Percentiles rank a stretch among this genome's conserved stretches.
phyloP scores from a whole-genome alignment of 225 moss, liverwort and hornwort genomes.

The Ulota crispa region DNA sequence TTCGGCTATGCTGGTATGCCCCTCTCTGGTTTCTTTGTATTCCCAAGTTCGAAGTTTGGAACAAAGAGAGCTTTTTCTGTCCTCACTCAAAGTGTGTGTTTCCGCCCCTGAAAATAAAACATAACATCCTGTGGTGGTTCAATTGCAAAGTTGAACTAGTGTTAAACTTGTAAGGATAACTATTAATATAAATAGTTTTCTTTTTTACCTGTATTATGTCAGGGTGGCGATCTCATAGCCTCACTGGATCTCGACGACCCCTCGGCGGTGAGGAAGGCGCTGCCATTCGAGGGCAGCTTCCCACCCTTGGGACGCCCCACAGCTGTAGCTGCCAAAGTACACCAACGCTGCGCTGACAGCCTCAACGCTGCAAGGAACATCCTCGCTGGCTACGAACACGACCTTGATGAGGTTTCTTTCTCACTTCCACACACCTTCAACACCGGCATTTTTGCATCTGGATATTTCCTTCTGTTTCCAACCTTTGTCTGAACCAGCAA shows the following conservation, averaged over 20 bases:
- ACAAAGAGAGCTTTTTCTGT: no score
- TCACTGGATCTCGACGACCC: conserved; percentile 88
- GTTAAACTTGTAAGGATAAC: not conserved
- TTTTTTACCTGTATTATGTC: not conserved
- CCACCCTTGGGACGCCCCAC: conserved; percentile 84
- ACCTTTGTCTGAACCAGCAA: no score
- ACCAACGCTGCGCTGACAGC: conserved; percentile 80
- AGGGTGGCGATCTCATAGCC: conserved; percentile 94
- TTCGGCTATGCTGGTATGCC: conserved; percentile 82
- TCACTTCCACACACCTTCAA: not conserved
- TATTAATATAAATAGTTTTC: not conserved
- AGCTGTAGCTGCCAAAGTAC: conserved; percentile 83
- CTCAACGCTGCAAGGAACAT: conserved; percentile 78
- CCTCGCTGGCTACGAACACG: conserved; percentile 81
- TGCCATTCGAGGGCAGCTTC: conserved; percentile 73
- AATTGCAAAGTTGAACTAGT: not conserved
- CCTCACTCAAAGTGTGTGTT: not conserved
- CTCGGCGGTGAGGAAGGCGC: conserved; percentile 85
- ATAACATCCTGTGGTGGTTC: not conserved
- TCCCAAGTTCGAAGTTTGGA: no score
- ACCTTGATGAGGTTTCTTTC: conserved; percentile 61
- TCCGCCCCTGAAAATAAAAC: no score
- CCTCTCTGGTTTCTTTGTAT: not conserved
- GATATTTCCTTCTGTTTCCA: no score
- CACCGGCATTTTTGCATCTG: not conserved